These are phyloP conservation scores for Alternaria arborescens DNA, from an alignment of 2,329 filamentous ascomycete species.

Conservation along the genomic window DNA sequence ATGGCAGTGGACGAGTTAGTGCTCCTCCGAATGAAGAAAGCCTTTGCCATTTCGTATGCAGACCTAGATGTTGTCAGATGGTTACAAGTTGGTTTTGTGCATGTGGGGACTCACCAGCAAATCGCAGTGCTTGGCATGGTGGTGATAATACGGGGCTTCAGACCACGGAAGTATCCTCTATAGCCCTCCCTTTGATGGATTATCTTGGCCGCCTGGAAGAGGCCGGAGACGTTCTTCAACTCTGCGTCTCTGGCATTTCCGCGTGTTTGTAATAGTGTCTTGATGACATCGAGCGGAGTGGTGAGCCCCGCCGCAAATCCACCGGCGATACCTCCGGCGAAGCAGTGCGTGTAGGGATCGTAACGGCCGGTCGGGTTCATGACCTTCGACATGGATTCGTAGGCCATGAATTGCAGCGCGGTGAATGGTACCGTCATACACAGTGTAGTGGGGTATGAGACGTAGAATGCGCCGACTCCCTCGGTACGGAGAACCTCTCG, in stretches of 20 bases:
- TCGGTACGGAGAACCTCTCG: conserved; percentile 86
- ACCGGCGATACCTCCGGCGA: conserved; percentile 90
- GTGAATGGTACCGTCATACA: conserved; percentile 99
- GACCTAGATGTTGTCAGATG: conserved; percentile 56
- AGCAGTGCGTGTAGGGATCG: conserved; percentile 92
- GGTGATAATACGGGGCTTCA: conserved; percentile 89
- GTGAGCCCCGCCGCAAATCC: conserved; percentile 93
- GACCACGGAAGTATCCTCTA: conserved; percentile 89
- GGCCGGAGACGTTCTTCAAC: conserved; percentile 82
- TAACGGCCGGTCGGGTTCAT: conserved; percentile 89
- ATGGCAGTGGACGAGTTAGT: conserved; percentile 38
- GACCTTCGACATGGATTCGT: conserved; percentile 92
- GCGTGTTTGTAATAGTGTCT: conserved; percentile 94
- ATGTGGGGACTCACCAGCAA: conserved; percentile 75
- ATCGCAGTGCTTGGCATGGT: conserved; percentile 99
- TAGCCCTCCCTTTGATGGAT: conserved; percentile 85
- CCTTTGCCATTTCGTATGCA: conserved; percentile 74
- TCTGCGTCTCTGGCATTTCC: conserved; percentile 83
- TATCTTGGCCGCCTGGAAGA: conserved; percentile 79
- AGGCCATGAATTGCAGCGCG: conserved; percentile 94
- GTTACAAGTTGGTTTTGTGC: not conserved
- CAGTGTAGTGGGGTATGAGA: conserved; percentile 96
- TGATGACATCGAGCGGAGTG: conserved; percentile 97
- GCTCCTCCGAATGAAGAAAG: conserved; percentile 66
- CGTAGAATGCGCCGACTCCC: conserved; percentile 91